phyloP scores from a whole-genome alignment of 345 rosid species.

The Capsella bursapastoris region DNA sequence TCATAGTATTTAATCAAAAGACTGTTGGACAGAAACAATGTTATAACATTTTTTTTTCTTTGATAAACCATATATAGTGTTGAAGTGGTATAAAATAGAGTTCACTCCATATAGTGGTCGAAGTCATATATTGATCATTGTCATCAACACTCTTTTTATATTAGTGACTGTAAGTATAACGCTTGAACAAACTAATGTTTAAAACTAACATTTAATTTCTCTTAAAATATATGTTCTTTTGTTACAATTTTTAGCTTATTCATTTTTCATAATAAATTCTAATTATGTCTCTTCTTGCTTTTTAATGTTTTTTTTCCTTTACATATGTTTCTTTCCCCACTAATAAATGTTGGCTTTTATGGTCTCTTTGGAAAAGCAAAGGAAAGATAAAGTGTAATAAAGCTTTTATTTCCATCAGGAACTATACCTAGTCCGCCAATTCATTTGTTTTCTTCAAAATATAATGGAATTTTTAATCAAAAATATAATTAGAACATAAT shows the following conservation, averaged over 20 bases:
- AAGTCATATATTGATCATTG: background rate
- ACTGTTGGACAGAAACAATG: background rate
- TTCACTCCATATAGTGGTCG: background rate
- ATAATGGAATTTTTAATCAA: conserved; percentile 16
- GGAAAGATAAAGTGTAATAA: conserved; percentile 34
- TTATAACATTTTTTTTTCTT: background rate
- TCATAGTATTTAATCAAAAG: background rate
- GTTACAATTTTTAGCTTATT: background rate
- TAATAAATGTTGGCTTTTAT: conserved; percentile 25
- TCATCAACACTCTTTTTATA: background rate
- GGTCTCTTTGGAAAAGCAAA: conserved; percentile 29
- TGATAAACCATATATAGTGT: background rate
- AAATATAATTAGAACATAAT: background rate
- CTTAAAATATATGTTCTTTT: background rate
- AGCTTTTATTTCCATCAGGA: conserved; percentile 28
- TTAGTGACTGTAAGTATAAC: background rate
- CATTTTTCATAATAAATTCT: background rate
- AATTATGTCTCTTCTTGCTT: conserved; percentile 10
- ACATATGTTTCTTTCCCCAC: conserved; percentile 15
- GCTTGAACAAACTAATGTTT: background rate
- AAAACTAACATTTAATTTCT: background rate
- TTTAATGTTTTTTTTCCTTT: background rate
- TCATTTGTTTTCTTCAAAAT: background rate
- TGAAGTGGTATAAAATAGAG: background rate
- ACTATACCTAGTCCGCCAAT: background rate